phyloP scores from a whole-genome alignment of 2,329 filamentous ascomycete genomes.

The Cladosporium halotolerans region DNA sequence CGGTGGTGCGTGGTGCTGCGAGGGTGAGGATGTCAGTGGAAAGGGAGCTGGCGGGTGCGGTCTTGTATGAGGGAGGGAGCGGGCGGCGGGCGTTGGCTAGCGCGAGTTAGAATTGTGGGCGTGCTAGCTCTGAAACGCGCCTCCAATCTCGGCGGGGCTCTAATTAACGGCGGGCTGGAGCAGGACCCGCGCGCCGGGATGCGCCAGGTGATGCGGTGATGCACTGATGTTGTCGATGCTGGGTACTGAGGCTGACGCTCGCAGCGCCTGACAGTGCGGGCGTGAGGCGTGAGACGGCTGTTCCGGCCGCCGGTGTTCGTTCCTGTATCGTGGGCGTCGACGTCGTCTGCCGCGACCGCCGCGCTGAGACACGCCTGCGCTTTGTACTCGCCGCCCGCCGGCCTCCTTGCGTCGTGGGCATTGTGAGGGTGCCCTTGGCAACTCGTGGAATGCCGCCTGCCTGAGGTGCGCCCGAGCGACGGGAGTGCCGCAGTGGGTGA shows the following conservation, averaged over 20 bases:
- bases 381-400: constrained; percentile 6
- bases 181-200: constrained; percentile 7
- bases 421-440: constrained; percentile 10
- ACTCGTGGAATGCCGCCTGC: constrained; percentile 9
- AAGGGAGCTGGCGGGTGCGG: background rate
- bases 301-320: background rate
- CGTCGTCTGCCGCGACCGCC: background rate
- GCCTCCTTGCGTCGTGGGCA: constrained; percentile 11
- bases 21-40: constrained; percentile 2
- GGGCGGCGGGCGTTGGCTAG: constrained; percentile 3
- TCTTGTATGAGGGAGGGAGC: background rate
- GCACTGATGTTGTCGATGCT: background rate
- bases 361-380: constrained; percentile 8
- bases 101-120: too few species aligned
- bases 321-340: background rate
- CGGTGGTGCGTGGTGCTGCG: background rate
- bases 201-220: background rate
- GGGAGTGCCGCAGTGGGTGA: too few species aligned
- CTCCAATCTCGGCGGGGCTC: constrained; percentile 9
- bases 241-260: background rate
- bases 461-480: too few species aligned
- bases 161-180: constrained; percentile 9
- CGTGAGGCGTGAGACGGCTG: background rate
- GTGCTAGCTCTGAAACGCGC: background rate
- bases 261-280: background rate